These are phyloP conservation scores for Penicillium coffeae DNA, from an alignment of 495 filamentous ascomycete genomes.

Conservation along the genomic window DNA sequence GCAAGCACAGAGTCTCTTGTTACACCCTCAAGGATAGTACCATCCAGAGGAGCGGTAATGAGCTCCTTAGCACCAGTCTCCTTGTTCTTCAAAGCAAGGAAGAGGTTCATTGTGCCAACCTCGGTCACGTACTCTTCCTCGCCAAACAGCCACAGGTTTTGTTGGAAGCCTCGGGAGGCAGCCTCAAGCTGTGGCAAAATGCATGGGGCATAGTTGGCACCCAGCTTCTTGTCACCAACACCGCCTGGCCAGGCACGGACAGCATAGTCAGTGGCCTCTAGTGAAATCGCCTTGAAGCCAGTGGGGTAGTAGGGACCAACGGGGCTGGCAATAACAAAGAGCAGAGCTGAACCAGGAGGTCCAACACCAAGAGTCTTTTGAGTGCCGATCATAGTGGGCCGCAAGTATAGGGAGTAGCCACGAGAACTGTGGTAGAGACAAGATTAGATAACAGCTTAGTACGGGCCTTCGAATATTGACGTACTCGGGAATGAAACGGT, in stretches of 20 bases:
- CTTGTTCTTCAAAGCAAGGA: slow-evolving; percentile 74
- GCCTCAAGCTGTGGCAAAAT: slow-evolving; percentile 90
- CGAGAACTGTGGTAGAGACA: slow-evolving; percentile 41
- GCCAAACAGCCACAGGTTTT: slow-evolving; percentile 96
- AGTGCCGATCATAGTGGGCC: slow-evolving; percentile 95
- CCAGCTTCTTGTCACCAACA: slow-evolving; percentile 95
- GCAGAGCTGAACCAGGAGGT: slow-evolving; percentile 81
- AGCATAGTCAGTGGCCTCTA: slow-evolving; percentile 91
- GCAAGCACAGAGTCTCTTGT: slow-evolving; percentile 82
- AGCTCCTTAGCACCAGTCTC: slow-evolving; percentile 85
- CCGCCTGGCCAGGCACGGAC: slow-evolving; percentile 97
- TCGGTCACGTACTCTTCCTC: slow-evolving; percentile 93
- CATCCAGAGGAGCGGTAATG: slow-evolving; percentile 87
- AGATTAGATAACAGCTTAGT: background rate
- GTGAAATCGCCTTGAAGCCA: slow-evolving; percentile 91
- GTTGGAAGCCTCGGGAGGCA: slow-evolving; percentile 85
- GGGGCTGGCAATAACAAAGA: slow-evolving; percentile 93
- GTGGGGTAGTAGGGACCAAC: slow-evolving; percentile 98
- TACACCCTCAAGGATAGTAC: slow-evolving; percentile 95
- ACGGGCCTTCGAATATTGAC: slow-evolving; percentile 14
- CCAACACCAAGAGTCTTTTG: slow-evolving; percentile 89
- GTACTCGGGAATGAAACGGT: slow-evolving; percentile 79
- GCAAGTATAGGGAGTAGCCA: slow-evolving; percentile 91
- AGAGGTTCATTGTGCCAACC: slow-evolving; percentile 98
- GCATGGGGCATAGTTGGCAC: slow-evolving; percentile 96